Conservation (phyloP, 2,329 filamentous ascomycete genomes). For the Phoma sp. region DNA sequence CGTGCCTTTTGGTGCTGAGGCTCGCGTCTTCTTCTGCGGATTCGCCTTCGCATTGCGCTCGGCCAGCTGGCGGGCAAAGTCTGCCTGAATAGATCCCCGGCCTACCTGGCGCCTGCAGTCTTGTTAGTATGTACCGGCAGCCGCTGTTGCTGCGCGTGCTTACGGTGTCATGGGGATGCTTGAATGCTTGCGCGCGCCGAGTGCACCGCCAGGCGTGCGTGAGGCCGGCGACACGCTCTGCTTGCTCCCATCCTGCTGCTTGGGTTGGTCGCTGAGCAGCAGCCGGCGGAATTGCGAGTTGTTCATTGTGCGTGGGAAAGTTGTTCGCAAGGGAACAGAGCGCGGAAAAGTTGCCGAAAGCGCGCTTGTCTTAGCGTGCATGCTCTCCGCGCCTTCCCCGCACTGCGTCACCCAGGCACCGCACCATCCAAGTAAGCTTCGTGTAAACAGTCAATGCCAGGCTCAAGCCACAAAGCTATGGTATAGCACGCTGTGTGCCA, state of each 20-base stretch:
- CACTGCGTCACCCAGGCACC: conserved; percentile 8
- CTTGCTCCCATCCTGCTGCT: conserved; percentile 42
- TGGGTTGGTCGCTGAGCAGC: conserved; percentile 61
- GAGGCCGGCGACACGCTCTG: conserved; percentile 33
- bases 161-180: conserved; percentile 96
- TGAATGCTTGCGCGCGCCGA: conserved; percentile 79
- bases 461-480: background rate
- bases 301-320: conserved; percentile 71
- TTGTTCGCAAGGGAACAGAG: background rate
- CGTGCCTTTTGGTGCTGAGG: conserved; percentile 81
- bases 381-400: conserved; percentile 5
- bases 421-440: background rate
- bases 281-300: conserved; percentile 93
- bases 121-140: conserved; percentile 1
- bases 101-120: conserved; percentile 68
- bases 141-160: conserved; percentile 41
- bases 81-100: conserved; percentile 59
- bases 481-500: background rate
- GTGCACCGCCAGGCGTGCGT: conserved; percentile 53
- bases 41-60: conserved; percentile 69
- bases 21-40: conserved; percentile 75
- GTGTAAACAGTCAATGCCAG: background rate
- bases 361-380: conserved; percentile 8
- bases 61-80: conserved; percentile 85
- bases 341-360: conserved; percentile 10